Evolutionary conservation across 352 stramenopile species (phyloP).

Genomic region (Pythium graminicola): DNA sequence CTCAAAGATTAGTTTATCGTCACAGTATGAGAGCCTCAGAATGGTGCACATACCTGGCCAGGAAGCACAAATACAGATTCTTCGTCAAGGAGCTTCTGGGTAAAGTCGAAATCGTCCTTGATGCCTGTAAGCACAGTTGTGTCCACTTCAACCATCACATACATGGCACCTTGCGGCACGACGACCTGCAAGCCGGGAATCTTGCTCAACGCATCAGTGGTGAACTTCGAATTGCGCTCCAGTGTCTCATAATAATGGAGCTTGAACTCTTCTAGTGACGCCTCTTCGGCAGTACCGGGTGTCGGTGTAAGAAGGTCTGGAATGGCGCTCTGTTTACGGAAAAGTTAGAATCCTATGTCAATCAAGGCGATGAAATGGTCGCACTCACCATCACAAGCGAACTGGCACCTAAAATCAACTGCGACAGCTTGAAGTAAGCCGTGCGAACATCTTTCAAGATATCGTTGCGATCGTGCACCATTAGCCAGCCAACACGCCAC

Average conservation of each 20-base stretch:
- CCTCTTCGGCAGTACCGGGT: slow-evolving; percentile 47
- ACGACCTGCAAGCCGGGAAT: slow-evolving; percentile 86
- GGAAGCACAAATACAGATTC: slow-evolving; percentile 95
- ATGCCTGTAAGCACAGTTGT: slow-evolving; percentile 68
- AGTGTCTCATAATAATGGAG: slow-evolving; percentile 73
- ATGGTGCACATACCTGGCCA: slow-evolving; percentile 41
- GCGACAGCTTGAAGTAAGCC: slow-evolving; percentile 89
- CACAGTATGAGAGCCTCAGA: background rate
- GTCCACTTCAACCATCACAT: slow-evolving; percentile 83
- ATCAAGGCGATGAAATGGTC: no score
- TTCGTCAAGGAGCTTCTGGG: slow-evolving; percentile 91
- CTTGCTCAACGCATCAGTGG: slow-evolving; percentile 55
- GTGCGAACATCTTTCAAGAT: slow-evolving; percentile 75
- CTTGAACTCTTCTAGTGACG: slow-evolving; percentile 77
- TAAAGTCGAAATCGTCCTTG: slow-evolving; percentile 91
- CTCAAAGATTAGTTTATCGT: background rate
- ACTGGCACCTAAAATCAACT: slow-evolving; percentile 89
- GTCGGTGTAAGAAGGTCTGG: slow-evolving; percentile 73
- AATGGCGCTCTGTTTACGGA: slow-evolving; percentile 50
- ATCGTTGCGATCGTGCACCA: slow-evolving; percentile 89
- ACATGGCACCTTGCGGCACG: slow-evolving; percentile 92
- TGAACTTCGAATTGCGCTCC: slow-evolving; percentile 84
- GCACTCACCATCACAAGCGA: slow-evolving; percentile 73
- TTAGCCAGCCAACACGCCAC: slow-evolving; percentile 94
- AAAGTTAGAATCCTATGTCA: background rate